Evolutionary conservation across 2,329 filamentous ascomycete genomes (phyloP).

Genomic region (Alternaria triticimaculans): DNA sequence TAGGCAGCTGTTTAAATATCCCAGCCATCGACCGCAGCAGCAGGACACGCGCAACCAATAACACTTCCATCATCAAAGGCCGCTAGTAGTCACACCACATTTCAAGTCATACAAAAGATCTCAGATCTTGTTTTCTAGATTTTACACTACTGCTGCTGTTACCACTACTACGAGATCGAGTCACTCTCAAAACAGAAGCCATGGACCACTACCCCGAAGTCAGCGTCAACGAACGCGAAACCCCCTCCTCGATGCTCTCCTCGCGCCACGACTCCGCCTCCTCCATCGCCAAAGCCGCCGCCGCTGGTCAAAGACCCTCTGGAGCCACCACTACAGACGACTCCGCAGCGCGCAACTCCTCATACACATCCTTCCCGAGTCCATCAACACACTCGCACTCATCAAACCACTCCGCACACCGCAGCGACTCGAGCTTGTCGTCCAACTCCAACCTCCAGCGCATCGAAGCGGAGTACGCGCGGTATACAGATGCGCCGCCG

Average conservation of each 20-base stretch:
- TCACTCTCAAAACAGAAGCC: not conserved
- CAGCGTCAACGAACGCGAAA: slow-evolving; percentile 28
- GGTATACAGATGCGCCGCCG: slow-evolving; percentile 30
- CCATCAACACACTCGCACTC: slow-evolving; percentile 11
- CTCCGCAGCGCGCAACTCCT: not conserved
- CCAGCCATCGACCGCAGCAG: not conserved
- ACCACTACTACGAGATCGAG: not conserved
- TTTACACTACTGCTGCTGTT: not conserved
- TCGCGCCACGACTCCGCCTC: slow-evolving; percentile 27
- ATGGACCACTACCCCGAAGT: slow-evolving; percentile 36
- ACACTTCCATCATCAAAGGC: not conserved
- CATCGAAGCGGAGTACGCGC: slow-evolving; percentile 25
- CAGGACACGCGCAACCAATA: not conserved
- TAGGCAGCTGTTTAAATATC: slow-evolving; percentile 10
- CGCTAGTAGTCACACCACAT: not conserved
- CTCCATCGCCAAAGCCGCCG: slow-evolving; percentile 15
- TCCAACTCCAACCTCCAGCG: slow-evolving; percentile 9
- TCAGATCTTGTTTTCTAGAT: not conserved
- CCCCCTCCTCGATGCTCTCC: slow-evolving; percentile 15
- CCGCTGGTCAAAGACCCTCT: not conserved
- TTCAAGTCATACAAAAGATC: not conserved
- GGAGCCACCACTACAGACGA: not conserved
- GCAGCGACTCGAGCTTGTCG: slow-evolving; percentile 8
- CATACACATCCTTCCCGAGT: slow-evolving; percentile 22
- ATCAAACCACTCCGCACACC: slow-evolving; percentile 7